Conservation (phyloP, 805 yeast genomes). For the Lipomyces spencermartinsiae region DNA sequence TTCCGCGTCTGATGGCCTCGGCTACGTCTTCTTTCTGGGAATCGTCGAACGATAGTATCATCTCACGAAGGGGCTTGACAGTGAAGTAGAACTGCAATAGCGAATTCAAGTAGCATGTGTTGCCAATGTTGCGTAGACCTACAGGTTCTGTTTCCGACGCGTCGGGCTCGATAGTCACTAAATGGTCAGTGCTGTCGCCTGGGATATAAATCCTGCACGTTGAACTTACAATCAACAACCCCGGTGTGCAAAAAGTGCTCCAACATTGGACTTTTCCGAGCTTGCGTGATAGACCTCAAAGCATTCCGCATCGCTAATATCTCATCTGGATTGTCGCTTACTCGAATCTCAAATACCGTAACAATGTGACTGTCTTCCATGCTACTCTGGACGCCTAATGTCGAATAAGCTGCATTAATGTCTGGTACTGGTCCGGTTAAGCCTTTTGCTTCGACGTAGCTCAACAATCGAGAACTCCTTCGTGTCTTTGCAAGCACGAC, state of each 20-base stretch:
- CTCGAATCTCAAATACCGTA: conserved; percentile 47
- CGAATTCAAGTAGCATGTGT: conserved; percentile 93
- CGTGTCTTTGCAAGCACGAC: conserved; percentile 44
- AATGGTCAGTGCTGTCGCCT: background rate
- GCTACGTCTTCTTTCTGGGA: conserved; percentile 30
- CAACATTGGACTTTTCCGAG: conserved; percentile 62
- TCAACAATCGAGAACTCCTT: conserved; percentile 41
- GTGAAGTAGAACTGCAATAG: conserved; percentile 88
- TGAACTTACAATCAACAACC: conserved; percentile 21
- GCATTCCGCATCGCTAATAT: conserved; percentile 64
- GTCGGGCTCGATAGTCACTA: conserved; percentile 39
- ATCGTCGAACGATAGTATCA: conserved; percentile 60
- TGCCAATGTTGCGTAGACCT: conserved; percentile 93
- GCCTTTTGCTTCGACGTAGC: conserved; percentile 41
- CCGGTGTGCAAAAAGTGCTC: conserved; percentile 56
- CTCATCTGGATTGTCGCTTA: conserved; percentile 54
- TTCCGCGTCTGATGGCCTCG: conserved; percentile 41
- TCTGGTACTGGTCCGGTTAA: conserved; percentile 34
- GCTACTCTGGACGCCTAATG: conserved; percentile 35
- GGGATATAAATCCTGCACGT: background rate
- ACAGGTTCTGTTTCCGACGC: conserved; percentile 65
- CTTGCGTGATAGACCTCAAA: conserved; percentile 64
- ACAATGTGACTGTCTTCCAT: conserved; percentile 36
- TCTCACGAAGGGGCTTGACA: conserved; percentile 76
- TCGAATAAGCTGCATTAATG: conserved; percentile 34